These are phyloP conservation scores for Aegilops speltoides DNA, from an alignment of 176 grass and related monocot genomes.

Conservation along the genomic window DNA sequence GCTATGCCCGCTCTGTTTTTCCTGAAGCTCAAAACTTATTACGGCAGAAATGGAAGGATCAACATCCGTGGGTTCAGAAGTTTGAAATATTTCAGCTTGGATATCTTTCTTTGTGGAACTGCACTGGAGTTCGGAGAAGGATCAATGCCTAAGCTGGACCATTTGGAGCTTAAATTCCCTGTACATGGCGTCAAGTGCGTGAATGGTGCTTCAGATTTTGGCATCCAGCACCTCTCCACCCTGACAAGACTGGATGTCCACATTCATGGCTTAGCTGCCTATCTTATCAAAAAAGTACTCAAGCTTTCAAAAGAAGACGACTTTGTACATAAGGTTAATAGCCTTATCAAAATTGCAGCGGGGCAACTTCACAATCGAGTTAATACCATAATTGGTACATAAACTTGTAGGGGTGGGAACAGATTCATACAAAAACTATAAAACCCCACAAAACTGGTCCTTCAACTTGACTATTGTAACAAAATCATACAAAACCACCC, in stretches of 20 bases:
- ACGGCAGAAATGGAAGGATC: not conserved
- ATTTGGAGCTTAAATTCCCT: not conserved
- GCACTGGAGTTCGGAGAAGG: not conserved
- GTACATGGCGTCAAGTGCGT: not conserved
- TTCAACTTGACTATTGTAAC: too few relatives aligned
- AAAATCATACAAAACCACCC: too few relatives aligned
- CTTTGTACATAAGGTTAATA: too few relatives aligned
- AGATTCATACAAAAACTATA: too few relatives aligned
- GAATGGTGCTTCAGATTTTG: not conserved
- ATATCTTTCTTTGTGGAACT: not conserved
- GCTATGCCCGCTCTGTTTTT: not conserved
- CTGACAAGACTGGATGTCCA: not conserved
- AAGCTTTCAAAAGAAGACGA: too few relatives aligned
- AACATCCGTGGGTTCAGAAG: not conserved
- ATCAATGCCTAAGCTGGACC: constrained; percentile 10
- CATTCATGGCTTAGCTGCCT: too few relatives aligned
- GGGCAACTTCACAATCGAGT: not conserved
- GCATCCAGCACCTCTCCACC: not conserved
- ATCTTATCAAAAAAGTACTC: too few relatives aligned
- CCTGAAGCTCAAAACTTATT: not conserved
- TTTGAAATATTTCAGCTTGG: not conserved
- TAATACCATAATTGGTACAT: too few relatives aligned
- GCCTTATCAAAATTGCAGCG: not conserved
- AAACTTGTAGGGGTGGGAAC: too few relatives aligned
- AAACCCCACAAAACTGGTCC: too few relatives aligned